Conservation (phyloP, 176 grass and related monocot genomes). For the Ananas comosus region DNA sequence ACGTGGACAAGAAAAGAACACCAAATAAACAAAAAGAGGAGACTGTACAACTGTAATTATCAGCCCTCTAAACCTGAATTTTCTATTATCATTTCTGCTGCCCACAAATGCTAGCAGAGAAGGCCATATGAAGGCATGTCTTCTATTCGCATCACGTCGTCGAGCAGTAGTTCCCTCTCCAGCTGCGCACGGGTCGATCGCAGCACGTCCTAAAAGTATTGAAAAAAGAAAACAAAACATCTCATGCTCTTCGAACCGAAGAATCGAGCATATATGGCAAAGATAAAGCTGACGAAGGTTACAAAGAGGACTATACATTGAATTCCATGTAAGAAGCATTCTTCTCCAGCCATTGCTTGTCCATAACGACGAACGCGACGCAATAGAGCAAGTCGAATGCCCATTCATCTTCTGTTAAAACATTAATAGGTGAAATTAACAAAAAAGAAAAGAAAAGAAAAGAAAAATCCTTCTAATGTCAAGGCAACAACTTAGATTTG, state of each 20-base stretch:
- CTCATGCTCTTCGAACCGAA: not conserved
- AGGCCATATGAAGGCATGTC: constrained; percentile 93
- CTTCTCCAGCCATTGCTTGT: constrained; percentile 93
- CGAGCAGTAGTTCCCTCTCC: constrained; percentile 78
- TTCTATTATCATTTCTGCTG: not conserved
- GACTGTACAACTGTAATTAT: constrained; percentile 39
- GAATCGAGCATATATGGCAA: not conserved
- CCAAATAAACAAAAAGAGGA: not conserved
- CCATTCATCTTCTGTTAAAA: constrained; percentile 82
- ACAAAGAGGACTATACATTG: constrained; percentile 37
- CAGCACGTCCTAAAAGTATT: constrained; percentile 53
- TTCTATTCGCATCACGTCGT: constrained; percentile 91
- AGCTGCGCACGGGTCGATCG: constrained; percentile 65
- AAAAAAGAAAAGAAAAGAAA: not conserved
- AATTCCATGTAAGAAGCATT: constrained; percentile 99
- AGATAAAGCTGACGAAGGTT: not conserved
- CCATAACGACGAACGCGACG: constrained; percentile 85
- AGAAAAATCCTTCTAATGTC: not conserved
- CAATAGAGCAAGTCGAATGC: constrained; percentile 96
- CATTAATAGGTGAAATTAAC: not conserved
- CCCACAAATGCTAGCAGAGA: constrained; percentile 38
- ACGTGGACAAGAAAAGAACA: too few species aligned
- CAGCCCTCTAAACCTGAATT: not conserved
- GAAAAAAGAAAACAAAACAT: not conserved
- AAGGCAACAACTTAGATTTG: not conserved